Conservation (phyloP, 1,284 basidiomycete genomes). For the Trametes sp. region DNA sequence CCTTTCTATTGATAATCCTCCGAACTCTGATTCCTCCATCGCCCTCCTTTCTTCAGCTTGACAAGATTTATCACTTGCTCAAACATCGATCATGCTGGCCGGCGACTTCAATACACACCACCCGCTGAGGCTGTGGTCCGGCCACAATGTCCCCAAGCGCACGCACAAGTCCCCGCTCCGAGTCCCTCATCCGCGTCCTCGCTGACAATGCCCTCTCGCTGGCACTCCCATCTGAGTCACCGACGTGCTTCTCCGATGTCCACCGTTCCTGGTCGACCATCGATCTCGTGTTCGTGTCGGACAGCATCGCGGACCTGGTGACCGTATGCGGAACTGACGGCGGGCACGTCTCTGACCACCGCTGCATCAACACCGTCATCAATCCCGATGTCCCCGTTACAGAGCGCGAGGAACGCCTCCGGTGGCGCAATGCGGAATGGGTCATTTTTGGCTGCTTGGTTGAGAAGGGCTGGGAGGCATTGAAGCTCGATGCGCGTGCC, state of each 20-base stretch:
- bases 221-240: not conserved
- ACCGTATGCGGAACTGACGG: not conserved
- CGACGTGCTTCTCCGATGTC: not conserved
- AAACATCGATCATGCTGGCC: not conserved
- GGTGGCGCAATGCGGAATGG: constrained; percentile 9
- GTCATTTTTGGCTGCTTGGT: not conserved
- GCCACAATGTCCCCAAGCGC: constrained; percentile 25
- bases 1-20: constrained; percentile 13
- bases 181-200: not conserved
- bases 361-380: constrained; percentile 1
- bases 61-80: not conserved
- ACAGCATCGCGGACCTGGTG: not conserved
- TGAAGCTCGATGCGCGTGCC: not conserved
- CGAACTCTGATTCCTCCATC: constrained; percentile 2
- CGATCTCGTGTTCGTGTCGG: no score
- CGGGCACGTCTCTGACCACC: constrained; percentile 5
- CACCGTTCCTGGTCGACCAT: constrained; percentile 22
- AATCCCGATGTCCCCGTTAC: not conserved
- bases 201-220: not conserved
- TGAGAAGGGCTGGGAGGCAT: not conserved
- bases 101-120: constrained; percentile 21
- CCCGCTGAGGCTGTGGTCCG: constrained; percentile 11
- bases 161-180: constrained; percentile 38
- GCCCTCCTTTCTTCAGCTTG: not conserved
- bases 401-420: not conserved